These are phyloP conservation scores for Ophiobolus disseminans DNA, from an alignment of 2,329 filamentous ascomycete species.

Conservation along the genomic window DNA sequence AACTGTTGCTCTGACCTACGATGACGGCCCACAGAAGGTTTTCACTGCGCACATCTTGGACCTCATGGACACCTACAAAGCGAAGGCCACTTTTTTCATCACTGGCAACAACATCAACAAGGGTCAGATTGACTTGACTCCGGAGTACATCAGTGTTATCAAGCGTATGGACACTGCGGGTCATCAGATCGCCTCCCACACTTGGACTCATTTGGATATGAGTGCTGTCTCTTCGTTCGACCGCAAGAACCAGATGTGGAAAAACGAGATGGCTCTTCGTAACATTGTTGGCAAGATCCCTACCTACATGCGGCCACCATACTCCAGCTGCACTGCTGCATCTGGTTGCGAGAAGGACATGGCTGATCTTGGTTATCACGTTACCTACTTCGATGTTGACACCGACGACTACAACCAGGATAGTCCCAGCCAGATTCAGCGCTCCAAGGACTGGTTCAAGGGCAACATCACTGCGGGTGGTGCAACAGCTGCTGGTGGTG, in stretches of 20 bases:
- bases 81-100: slow-evolving; percentile 73
- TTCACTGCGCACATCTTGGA: slow-evolving; percentile 69
- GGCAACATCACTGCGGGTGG: slow-evolving; percentile 50
- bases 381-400: slow-evolving; percentile 68
- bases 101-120: slow-evolving; percentile 65
- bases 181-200: slow-evolving; percentile 68
- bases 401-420: slow-evolving; percentile 67
- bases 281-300: slow-evolving; percentile 64
- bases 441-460: slow-evolving; percentile 62
- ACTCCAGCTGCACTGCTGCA: slow-evolving; percentile 55
- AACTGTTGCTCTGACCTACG: slow-evolving; percentile 70
- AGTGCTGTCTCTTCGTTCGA: slow-evolving; percentile 52
- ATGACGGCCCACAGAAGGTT: slow-evolving; percentile 67
- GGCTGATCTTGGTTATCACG: slow-evolving; percentile 62
- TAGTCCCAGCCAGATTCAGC: slow-evolving; percentile 56
- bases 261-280: slow-evolving; percentile 63
- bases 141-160: slow-evolving; percentile 58
- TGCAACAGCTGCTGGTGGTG: slow-evolving; percentile 23
- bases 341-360: slow-evolving; percentile 51
- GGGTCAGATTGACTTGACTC: slow-evolving; percentile 61
- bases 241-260: slow-evolving; percentile 58
- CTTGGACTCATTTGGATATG: slow-evolving; percentile 61
- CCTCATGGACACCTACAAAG: slow-evolving; percentile 64
- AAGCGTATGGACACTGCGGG: slow-evolving; percentile 62
- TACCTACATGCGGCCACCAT: slow-evolving; percentile 61